Conservation (phyloP, 1,284 basidiomycete genomes). For the Irpex sp. region DNA sequence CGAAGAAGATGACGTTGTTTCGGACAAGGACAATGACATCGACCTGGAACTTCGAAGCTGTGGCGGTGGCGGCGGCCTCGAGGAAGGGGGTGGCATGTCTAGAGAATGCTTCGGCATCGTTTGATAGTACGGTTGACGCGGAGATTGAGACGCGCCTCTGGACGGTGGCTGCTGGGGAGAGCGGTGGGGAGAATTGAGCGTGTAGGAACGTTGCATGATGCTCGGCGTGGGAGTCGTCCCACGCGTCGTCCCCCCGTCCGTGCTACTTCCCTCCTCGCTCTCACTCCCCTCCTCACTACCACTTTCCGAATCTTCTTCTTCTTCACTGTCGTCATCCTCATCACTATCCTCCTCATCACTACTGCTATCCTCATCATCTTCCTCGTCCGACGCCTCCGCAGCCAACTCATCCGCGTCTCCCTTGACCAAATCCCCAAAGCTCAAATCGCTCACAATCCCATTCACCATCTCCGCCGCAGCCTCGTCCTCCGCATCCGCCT, state of each 20-base stretch:
- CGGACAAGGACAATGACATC: not conserved
- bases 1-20: not conserved
- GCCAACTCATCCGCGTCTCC: slow-evolving; percentile 79
- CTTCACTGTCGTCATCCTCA: slow-evolving; percentile 34
- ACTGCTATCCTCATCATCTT: slow-evolving; percentile 25
- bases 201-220: slow-evolving; percentile 21
- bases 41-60: slow-evolving; percentile 9
- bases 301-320: slow-evolving; percentile 28
- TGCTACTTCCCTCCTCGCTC: slow-evolving; percentile 35
- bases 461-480: slow-evolving; percentile 78
- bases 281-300: slow-evolving; percentile 24
- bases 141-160: not conserved
- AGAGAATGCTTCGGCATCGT: slow-evolving; percentile 12
- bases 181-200: slow-evolving; percentile 18
- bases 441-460: slow-evolving; percentile 75
- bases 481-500: slow-evolving; percentile 69
- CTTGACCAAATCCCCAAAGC: slow-evolving; percentile 73
- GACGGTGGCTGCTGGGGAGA: slow-evolving; percentile 1
- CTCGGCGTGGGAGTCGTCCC: slow-evolving; percentile 18
- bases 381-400: slow-evolving; percentile 71
- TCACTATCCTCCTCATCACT: slow-evolving; percentile 23
- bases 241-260: slow-evolving; percentile 25
- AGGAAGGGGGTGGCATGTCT: slow-evolving; percentile 5
- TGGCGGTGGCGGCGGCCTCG: slow-evolving; percentile 8
- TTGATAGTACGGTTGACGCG: not conserved